phyloP scores from a whole-genome alignment of 768 basidiomycete species.

The Suillus subalutaceus region DNA sequence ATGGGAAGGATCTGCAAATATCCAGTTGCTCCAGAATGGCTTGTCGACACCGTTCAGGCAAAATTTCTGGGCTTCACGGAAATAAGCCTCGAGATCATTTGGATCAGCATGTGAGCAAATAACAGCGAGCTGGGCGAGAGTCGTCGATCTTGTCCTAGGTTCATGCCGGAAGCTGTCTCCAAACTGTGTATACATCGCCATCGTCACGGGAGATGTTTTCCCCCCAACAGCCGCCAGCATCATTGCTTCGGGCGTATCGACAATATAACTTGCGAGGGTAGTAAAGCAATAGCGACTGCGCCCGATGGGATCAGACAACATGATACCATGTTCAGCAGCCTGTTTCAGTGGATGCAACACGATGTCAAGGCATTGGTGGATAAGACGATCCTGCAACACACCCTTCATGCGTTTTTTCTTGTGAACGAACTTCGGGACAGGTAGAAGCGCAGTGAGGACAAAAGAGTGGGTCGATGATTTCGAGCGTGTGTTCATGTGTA shows the following conservation, averaged over 20 bases:
- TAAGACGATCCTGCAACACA: too few species aligned
- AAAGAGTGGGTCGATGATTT: too few species aligned
- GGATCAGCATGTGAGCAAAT: not conserved
- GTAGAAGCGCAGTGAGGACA: too few species aligned
- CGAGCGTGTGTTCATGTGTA: constrained; percentile 16
- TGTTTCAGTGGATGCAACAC: too few species aligned
- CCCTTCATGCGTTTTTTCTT: too few species aligned
- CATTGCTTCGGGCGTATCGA: constrained; percentile 9
- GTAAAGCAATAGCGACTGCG: constrained; percentile 14
- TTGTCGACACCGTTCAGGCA: constrained; percentile 16
- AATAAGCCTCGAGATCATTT: constrained; percentile 13
- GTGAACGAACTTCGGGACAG: too few species aligned
- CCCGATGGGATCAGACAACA: constrained; percentile 27
- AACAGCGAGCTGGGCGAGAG: constrained; percentile 20
- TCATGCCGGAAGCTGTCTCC: constrained; percentile 32
- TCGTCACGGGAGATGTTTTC: constrained; percentile 35
- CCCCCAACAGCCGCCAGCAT: constrained; percentile 14
- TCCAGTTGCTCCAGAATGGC: constrained; percentile 43
- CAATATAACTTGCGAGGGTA: constrained; percentile 34
- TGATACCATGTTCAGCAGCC: constrained; percentile 16
- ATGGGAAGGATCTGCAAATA: constrained; percentile 33
- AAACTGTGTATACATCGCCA: constrained; percentile 34
- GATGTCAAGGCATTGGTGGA: too few species aligned
- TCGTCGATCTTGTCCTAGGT: constrained; percentile 29
- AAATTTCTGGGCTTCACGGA: constrained; percentile 6